phyloP scores from a whole-genome alignment of 2,329 filamentous ascomycete genomes.

The Colletotrichum trifolii region DNA sequence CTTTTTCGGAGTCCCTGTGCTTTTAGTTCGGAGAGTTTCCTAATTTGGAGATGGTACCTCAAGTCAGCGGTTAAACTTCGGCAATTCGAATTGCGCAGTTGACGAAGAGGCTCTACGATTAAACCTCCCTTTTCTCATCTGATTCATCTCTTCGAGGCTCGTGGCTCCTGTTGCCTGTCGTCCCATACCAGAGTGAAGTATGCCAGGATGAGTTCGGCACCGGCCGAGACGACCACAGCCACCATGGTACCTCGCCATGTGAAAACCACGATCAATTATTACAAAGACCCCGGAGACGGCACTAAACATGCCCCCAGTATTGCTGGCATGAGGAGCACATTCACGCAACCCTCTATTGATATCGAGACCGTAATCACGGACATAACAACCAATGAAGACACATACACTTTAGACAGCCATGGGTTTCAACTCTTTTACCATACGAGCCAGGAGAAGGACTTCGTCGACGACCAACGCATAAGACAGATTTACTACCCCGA shows the following conservation, averaged over 20 bases:
- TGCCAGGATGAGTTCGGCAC: too few relatives aligned
- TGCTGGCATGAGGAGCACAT: slow-evolving; percentile 26
- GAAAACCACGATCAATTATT: slow-evolving; percentile 45
- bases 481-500: slow-evolving; percentile 77
- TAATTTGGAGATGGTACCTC: too few relatives aligned
- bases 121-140: too few relatives aligned
- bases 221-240: too few relatives aligned
- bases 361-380: slow-evolving; percentile 47
- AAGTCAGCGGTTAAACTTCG: too few relatives aligned
- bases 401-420: slow-evolving; percentile 53
- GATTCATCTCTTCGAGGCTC: too few relatives aligned
- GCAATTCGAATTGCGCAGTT: too few relatives aligned
- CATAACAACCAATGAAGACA: slow-evolving; percentile 51
- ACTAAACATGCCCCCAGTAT: slow-evolving; percentile 27
- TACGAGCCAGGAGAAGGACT: slow-evolving; percentile 45
- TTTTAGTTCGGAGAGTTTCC: too few relatives aligned
- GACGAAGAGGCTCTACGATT: too few relatives aligned
- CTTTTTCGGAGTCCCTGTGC: too few relatives aligned
- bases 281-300: slow-evolving; percentile 23
- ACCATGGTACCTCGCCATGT: slow-evolving; percentile 41
- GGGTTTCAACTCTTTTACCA: slow-evolving; percentile 53
- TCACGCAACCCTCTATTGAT: slow-evolving; percentile 3
- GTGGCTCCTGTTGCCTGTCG: too few relatives aligned
- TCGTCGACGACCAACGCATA: slow-evolving; percentile 68
- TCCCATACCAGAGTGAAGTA: too few relatives aligned